Percentiles rank a stretch among this genome's conserved stretches.
These are phyloP conservation scores for Leccinum pellstonianum DNA, from an alignment of 768 basidiomycete species.

Conservation along the genomic window DNA sequence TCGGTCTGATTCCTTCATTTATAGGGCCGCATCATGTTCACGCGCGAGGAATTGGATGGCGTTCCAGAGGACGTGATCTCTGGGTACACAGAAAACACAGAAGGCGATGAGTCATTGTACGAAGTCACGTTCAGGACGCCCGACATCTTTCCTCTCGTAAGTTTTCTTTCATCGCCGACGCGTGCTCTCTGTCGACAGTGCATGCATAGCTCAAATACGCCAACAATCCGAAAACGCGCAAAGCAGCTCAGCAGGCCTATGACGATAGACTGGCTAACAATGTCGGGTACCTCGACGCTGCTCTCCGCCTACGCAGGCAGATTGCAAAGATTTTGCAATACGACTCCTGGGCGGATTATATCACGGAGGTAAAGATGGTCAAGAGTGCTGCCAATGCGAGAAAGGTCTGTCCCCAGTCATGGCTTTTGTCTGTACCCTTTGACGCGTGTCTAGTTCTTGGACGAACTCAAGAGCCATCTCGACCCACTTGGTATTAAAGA, in stretches of 20 bases:
- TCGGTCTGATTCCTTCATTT: conserved; percentile 4
- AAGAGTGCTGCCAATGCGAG: conserved; percentile 63
- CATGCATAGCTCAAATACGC: conserved; percentile 43
- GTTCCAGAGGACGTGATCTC: conserved; percentile 76
- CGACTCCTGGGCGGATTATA: conserved; percentile 79
- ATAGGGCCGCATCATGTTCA: conserved; percentile 64
- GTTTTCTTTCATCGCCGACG: conserved; percentile 17
- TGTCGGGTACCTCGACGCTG: conserved; percentile 64
- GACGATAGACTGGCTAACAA: conserved; percentile 72
- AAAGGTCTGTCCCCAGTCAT: conserved; percentile 39
- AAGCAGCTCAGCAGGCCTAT: conserved; percentile 57
- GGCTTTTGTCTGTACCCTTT: not conserved
- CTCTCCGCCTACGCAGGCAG: conserved; percentile 66
- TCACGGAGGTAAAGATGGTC: conserved; percentile 85
- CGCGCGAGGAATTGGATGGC: conserved; percentile 71
- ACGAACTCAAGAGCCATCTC: conserved; percentile 72
- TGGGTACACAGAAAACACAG: conserved; percentile 66
- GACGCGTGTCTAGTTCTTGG: conserved; percentile 56
- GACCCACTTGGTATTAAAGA: conserved; percentile 72
- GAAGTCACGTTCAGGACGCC: conserved; percentile 80
- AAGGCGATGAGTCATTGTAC: conserved; percentile 54
- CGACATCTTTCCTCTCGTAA: conserved; percentile 72
- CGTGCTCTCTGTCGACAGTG: not conserved
- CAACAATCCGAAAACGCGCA: no score
- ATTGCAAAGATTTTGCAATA: conserved; percentile 71